These are phyloP conservation scores for Corymbia maculata DNA, from an alignment of 345 rosid species.

Conservation along the genomic window DNA sequence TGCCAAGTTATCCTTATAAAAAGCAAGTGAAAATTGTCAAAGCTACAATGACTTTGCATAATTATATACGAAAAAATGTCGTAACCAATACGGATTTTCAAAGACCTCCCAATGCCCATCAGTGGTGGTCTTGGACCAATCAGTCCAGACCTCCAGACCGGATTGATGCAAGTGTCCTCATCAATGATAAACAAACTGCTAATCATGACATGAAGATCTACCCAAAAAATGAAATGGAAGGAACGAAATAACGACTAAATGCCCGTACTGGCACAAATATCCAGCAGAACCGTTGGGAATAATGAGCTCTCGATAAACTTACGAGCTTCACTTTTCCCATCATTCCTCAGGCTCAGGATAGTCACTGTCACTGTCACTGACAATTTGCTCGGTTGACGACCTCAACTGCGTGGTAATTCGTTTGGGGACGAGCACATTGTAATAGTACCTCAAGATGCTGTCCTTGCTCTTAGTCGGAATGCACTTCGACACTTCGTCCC, in stretches of 20 bases:
- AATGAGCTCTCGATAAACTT: background rate
- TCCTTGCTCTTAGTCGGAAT: conserved; percentile 17
- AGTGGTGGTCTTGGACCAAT: background rate
- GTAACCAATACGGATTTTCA: too few species aligned
- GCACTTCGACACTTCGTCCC: conserved; percentile 9
- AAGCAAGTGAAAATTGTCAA: too few species aligned
- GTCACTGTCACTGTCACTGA: conserved; percentile 44
- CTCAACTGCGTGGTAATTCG: conserved; percentile 16
- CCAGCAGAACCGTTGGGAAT: background rate
- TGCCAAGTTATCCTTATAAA: too few species aligned
- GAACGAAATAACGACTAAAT: background rate
- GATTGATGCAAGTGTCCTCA: background rate
- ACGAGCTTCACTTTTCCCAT: background rate
- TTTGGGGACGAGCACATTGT: conserved; percentile 25
- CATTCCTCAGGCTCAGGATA: background rate
- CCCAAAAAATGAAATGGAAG: background rate
- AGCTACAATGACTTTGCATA: too few species aligned
- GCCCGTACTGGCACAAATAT: background rate
- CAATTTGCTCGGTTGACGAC: conserved; percentile 7
- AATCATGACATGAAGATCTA: background rate
- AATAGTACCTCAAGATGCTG: conserved; percentile 26
- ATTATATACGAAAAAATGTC: too few species aligned
- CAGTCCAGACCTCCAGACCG: background rate
- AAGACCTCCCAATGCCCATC: too few species aligned
- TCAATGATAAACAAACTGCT: background rate